These are phyloP conservation scores for Aspergillus sp. DNA, from an alignment of 2,329 filamentous ascomycete genomes.

Conservation along the genomic window DNA sequence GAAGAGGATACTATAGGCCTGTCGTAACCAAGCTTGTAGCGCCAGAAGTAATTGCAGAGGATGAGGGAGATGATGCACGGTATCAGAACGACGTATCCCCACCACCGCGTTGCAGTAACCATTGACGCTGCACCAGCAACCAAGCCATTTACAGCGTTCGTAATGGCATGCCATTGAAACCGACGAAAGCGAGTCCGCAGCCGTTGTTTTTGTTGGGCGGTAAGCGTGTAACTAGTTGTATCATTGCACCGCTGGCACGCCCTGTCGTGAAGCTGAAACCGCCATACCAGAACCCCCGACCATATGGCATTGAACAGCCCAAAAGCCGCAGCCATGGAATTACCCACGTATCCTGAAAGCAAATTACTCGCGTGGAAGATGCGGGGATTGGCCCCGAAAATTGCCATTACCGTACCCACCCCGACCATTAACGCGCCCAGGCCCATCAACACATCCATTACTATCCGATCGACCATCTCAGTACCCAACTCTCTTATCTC, in stretches of 20 bases:
- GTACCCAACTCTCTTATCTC: slow-evolving; percentile 45
- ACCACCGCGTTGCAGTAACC: slow-evolving; percentile 47
- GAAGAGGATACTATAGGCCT: slow-evolving; percentile 22
- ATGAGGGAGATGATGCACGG: slow-evolving; percentile 45
- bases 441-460: slow-evolving; percentile 48
- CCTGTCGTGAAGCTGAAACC: slow-evolving; percentile 34
- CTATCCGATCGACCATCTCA: slow-evolving; percentile 45
- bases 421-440: slow-evolving; percentile 46
- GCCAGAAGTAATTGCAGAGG: slow-evolving; percentile 46
- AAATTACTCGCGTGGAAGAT: slow-evolving; percentile 47
- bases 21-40: slow-evolving; percentile 43
- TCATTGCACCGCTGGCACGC: slow-evolving; percentile 11
- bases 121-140: slow-evolving; percentile 46
- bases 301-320: slow-evolving; percentile 46
- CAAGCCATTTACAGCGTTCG: slow-evolving; percentile 43
- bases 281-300: slow-evolving; percentile 39
- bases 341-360: slow-evolving; percentile 51
- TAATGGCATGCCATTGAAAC: slow-evolving; percentile 40
- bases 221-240: slow-evolving; percentile 19
- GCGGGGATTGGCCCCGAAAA: slow-evolving; percentile 39
- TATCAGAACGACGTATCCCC: slow-evolving; percentile 47
- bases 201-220: slow-evolving; percentile 15
- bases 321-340: slow-evolving; percentile 44
- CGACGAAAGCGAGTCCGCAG: slow-evolving; percentile 33
- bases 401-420: slow-evolving; percentile 49